Conservation (phyloP, 2,329 filamentous ascomycete genomes). For the Endocalyx cinctus region DNA sequence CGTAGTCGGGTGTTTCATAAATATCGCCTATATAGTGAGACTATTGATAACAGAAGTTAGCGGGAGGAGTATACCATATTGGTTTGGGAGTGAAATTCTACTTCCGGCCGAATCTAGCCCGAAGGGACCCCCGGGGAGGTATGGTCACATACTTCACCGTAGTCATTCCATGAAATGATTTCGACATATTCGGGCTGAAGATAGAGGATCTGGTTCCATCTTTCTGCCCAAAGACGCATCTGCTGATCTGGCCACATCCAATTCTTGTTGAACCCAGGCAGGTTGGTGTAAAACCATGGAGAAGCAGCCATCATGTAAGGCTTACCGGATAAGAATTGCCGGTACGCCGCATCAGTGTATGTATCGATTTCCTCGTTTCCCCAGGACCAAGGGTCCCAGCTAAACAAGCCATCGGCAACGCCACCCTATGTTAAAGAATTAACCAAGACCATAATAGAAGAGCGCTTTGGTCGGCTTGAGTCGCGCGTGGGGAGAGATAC, state of each 20-base stretch:
- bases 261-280: constrained; percentile 57
- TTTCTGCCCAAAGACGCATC: constrained; percentile 55
- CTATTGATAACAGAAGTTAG: too few species aligned
- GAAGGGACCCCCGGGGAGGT: too few species aligned
- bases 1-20: too few species aligned
- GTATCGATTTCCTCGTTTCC: constrained; percentile 19
- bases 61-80: too few species aligned
- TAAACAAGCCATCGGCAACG: constrained; percentile 31
- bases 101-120: too few species aligned
- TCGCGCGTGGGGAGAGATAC: too few species aligned
- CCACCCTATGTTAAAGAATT: too few species aligned
- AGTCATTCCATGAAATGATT: constrained; percentile 50
- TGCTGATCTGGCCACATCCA: constrained; percentile 61
- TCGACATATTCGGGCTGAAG: constrained; percentile 41
- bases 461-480: too few species aligned
- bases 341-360: constrained; percentile 12
- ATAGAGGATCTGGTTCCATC: constrained; percentile 50
- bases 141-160: too few species aligned
- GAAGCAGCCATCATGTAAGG: constrained; percentile 51
- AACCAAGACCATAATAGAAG: too few species aligned
- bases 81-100: too few species aligned
- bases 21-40: too few species aligned
- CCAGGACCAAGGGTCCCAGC: constrained; percentile 33
- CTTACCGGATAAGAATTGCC: constrained; percentile 7
- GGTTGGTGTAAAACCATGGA: constrained; percentile 57